phyloP scores from a whole-genome alignment of 352 stramenopile genomes.

The Phytophthora syringae region DNA sequence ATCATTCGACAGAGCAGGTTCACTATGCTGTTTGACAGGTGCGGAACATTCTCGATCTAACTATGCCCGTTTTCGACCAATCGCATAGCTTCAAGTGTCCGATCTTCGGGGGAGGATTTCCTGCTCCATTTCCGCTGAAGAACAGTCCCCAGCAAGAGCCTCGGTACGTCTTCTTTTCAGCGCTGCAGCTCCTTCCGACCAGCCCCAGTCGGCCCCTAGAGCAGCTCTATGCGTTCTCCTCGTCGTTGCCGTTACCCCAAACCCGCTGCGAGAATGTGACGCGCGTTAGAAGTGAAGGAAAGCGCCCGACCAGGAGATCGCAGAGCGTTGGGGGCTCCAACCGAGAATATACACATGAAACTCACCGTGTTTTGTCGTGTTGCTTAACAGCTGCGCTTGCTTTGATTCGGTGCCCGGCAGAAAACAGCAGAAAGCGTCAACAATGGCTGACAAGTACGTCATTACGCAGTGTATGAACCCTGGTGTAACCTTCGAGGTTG shows the following conservation, averaged over 20 bases:
- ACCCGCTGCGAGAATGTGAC: not conserved
- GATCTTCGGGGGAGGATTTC: conserved; percentile 7
- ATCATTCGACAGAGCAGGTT: conserved; percentile 6
- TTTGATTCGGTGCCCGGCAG: conserved; percentile 23
- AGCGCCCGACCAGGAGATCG: not conserved
- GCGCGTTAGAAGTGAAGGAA: not conserved
- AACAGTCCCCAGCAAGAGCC: conserved; percentile 25
- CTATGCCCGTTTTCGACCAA: conserved; percentile 20
- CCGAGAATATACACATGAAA: not conserved
- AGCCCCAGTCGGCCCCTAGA: not conserved
- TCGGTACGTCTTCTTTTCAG: conserved; percentile 16
- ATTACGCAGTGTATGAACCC: no score
- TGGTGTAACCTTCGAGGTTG: no score
- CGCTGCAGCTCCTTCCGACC: not conserved
- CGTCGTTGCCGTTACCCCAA: not conserved
- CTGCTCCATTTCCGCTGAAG: conserved; percentile 37
- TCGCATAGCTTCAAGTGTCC: conserved; percentile 5
- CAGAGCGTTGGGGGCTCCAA: not conserved
- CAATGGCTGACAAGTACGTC: conserved; percentile 43
- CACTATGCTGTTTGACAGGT: not conserved
- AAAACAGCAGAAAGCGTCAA: conserved; percentile 12
- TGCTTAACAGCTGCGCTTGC: conserved; percentile 14
- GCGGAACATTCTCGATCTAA: conserved; percentile 29
- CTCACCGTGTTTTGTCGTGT: not conserved
- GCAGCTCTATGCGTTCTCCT: not conserved